Evolutionary conservation across 2,329 filamentous ascomycete species (phyloP).

Genomic region (Alternaria sp.): DNA sequence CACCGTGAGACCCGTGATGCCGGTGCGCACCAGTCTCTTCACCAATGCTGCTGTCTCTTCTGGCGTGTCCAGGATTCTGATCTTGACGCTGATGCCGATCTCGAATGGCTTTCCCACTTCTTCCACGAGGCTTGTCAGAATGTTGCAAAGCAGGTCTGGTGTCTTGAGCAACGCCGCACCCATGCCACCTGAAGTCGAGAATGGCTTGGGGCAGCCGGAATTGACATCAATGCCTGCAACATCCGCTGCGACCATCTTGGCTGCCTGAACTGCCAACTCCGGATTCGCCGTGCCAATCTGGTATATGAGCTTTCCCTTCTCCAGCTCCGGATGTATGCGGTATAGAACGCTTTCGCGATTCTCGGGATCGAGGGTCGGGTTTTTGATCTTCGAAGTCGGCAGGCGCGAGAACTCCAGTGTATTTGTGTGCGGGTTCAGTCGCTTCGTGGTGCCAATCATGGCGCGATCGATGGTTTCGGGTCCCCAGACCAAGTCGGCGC

Average conservation of each 20-base stretch:
- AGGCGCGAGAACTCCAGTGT: constrained; percentile 85
- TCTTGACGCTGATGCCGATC: constrained; percentile 97
- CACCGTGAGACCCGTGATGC: constrained; percentile 89
- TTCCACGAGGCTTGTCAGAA: constrained; percentile 80
- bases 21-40: constrained; percentile 77
- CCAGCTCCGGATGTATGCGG: constrained; percentile 77
- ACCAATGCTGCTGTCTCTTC: constrained; percentile 81
- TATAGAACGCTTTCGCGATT: constrained; percentile 74
- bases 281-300: constrained; percentile 91
- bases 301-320: constrained; percentile 80
- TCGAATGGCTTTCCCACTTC: constrained; percentile 78
- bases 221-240: constrained; percentile 97
- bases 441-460: constrained; percentile 84
- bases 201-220: constrained; percentile 96
- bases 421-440: constrained; percentile 74
- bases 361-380: constrained; percentile 62
- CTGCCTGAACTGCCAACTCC: constrained; percentile 81
- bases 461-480: constrained; percentile 94
- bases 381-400: constrained; percentile 72
- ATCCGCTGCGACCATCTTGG: constrained; percentile 81
- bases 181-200: constrained; percentile 94
- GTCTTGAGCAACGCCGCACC: constrained; percentile 87
- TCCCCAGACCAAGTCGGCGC: constrained; percentile 96
- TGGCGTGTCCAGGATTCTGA: constrained; percentile 80
- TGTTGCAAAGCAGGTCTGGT: constrained; percentile 82